phyloP scores from a whole-genome alignment of 257 asterid species.

The Echium plantagineum region DNA sequence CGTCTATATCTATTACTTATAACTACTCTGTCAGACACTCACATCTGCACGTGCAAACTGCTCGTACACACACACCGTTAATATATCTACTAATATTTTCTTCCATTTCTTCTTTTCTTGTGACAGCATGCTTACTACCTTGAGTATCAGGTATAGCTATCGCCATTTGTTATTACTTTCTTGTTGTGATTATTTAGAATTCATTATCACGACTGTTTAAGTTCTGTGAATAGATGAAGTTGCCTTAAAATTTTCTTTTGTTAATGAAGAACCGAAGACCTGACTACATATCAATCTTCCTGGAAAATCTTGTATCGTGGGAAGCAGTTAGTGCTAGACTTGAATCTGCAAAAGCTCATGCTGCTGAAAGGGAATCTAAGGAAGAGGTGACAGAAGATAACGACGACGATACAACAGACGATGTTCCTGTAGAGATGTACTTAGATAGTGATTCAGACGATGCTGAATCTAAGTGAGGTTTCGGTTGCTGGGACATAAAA shows the following conservation, averaged over 20 bases:
- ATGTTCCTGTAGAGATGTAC: slow-evolving; percentile 33
- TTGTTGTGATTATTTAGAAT: neutral
- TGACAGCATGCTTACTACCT: slow-evolving; percentile 91
- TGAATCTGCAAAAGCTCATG: slow-evolving; percentile 63
- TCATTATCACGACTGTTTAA: neutral
- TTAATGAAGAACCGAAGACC: slow-evolving; percentile 60
- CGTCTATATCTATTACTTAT: neutral
- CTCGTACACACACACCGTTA: neutral
- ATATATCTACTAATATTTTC: neutral
- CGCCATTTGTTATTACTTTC: slow-evolving; percentile 5
- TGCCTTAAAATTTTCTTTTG: slow-evolving; percentile 3
- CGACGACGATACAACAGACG: slow-evolving; percentile 10
- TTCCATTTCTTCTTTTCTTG: slow-evolving; percentile 4
- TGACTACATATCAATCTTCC: slow-evolving; percentile 58
- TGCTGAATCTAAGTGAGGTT: slow-evolving; percentile 32
- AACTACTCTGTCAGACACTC: neutral
- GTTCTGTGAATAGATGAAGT: neutral
- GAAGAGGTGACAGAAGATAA: slow-evolving; percentile 28
- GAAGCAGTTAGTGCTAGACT: slow-evolving; percentile 75
- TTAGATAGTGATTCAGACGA: slow-evolving; percentile 29
- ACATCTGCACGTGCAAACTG: neutral
- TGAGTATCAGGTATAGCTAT: slow-evolving; percentile 61
- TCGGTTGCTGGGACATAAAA: neutral
- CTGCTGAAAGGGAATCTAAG: slow-evolving; percentile 47
- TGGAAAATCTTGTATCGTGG: slow-evolving; percentile 97